phyloP scores from a whole-genome alignment of 345 rosid genomes.

The Fremontodendron californicum region DNA sequence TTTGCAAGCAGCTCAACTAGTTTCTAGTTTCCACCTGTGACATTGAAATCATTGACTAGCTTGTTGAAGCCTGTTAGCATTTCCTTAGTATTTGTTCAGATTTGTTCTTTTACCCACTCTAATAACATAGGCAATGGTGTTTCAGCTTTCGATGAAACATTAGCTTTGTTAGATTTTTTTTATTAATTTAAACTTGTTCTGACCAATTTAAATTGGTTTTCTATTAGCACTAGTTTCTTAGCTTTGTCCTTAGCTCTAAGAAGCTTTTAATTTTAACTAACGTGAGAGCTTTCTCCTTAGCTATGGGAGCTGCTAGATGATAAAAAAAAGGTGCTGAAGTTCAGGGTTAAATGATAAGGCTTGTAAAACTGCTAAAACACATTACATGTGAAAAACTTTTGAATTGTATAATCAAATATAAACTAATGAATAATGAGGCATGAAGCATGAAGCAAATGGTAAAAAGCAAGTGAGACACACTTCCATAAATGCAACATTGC shows the following conservation, averaged over 20 bases:
- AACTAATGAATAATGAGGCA: not conserved
- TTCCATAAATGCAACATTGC: too few relatives aligned
- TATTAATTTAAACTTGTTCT: not conserved
- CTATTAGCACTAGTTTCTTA: not conserved
- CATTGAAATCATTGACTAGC: too few relatives aligned
- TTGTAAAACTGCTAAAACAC: not conserved
- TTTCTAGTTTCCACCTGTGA: not conserved
- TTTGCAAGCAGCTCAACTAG: not conserved
- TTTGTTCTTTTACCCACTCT: not conserved
- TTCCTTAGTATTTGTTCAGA: not conserved
- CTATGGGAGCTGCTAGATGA: not conserved
- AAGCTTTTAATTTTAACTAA: not conserved
- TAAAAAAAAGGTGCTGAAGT: not conserved
- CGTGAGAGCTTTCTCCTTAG: not conserved
- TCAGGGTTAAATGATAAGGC: not conserved
- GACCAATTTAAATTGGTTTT: not conserved
- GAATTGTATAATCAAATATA: not conserved
- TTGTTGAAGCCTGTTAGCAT: not conserved
- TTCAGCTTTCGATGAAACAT: not conserved
- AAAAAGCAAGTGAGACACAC: too few relatives aligned
- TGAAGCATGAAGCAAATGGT: not conserved
- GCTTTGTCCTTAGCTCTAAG: not conserved
- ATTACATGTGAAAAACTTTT: not conserved
- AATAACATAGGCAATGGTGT: not conserved
- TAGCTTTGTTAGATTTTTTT: not conserved